Evolutionary conservation across 2,329 filamentous ascomycete genomes (phyloP), one percentile per base, ranked within the genome.

Genomic region (Arthrobotrys sphaeroides): DNA sequence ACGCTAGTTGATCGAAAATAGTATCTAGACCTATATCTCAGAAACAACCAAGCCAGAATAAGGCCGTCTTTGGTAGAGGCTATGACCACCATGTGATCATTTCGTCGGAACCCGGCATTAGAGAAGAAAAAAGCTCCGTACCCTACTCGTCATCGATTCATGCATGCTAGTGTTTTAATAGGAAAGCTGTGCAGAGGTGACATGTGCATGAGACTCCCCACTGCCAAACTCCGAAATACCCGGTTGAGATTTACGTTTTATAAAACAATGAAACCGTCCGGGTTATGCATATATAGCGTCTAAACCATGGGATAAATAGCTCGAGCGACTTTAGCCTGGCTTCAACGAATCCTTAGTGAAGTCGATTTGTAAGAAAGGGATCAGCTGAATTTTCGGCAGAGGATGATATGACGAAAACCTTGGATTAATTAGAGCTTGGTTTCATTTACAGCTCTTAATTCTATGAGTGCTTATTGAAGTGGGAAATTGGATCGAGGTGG

Each of bases 201-300:
- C n/a, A n/a, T n/a, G 18, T 31, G 12, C 18, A n/a, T 22, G 1
- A 10, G 2, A 13, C n/a, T 49, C 66, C 66, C 66, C 66, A 26
- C 66, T 2, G 22, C 5, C 18, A 43, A 70, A 55, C 18, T 62
- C 66, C 66, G 66, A 70, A 36, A 70, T 45, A 62, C 5, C 66
- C 66, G 45, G 36, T n/a, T 28, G 42, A 60, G 55, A 18, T 20
- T 43, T 43, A 4, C 28, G 5, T 43, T 42, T 60, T 60, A n/a
- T n/a, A 60, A 60, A 60, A 38, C 47, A 22, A 45, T 16, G 38
- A 45, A 12, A 61, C 18, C 13, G 22, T 31, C 49, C 33, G 28
- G 51, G 28, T 55, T 26, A 26, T 51, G 33, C 31, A 42, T 60
- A 16, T 16, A 33, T 40, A 20, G 36, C 43, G 42, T 68, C 45